Percentiles rank a stretch among this genome's conserved stretches.
These are phyloP conservation scores for Miscanthus lutarioriparius DNA, from an alignment of 176 grass and related monocot genomes.

Conservation along the genomic window DNA sequence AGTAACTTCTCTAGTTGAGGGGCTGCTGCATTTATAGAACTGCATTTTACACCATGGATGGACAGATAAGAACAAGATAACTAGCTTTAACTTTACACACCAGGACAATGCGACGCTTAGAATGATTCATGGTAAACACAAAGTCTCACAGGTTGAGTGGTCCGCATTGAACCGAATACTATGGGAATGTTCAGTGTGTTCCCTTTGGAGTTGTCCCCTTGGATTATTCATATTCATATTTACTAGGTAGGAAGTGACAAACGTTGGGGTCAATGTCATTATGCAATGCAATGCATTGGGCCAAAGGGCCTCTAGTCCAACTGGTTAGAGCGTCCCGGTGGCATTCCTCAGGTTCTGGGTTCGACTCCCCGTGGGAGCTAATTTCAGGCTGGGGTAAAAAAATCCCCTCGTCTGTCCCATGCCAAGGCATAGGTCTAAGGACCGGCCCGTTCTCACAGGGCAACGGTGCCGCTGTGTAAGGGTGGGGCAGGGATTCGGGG, in stretches of 20 bases:
- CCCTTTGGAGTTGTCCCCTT: slow-evolving; percentile 26
- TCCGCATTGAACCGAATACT: neutral
- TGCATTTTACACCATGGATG: neutral
- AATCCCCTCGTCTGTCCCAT: too few species aligned
- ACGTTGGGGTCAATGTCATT: slow-evolving; percentile 1
- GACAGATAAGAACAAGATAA: neutral
- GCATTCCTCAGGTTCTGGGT: too few species aligned
- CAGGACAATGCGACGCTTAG: neutral
- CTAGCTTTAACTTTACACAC: neutral
- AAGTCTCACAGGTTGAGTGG: slow-evolving; percentile 9
- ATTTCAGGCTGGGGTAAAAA: too few species aligned
- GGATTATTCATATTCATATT: slow-evolving; percentile 6
- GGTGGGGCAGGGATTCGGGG: too few species aligned
- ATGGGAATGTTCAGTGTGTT: slow-evolving; percentile 27
- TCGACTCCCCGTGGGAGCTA: too few species aligned
- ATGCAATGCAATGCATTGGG: neutral
- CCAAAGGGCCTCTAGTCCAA: too few species aligned
- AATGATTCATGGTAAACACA: slow-evolving; percentile 20
- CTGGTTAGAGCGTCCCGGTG: too few species aligned
- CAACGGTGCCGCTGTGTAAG: too few species aligned
- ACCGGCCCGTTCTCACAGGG: too few species aligned
- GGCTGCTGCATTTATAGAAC: neutral
- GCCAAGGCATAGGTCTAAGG: too few species aligned
- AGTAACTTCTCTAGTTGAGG: neutral
- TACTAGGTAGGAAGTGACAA: neutral